Evolutionary conservation across 345 rosid species (phyloP), one percentile per base, ranked within the genome.

Genomic region (Salix caprea): DNA sequence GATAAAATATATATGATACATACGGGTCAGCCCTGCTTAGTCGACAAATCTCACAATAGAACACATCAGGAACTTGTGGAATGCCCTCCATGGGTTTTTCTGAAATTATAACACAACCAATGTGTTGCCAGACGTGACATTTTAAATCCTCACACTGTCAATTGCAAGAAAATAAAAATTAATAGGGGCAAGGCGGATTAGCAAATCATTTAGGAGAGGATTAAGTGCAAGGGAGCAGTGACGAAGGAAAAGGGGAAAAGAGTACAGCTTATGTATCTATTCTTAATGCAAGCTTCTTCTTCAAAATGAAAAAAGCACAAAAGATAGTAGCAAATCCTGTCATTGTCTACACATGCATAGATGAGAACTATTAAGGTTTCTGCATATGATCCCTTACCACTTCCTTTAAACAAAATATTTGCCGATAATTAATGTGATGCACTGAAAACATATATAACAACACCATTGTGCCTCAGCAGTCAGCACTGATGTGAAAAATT

Each of bases 1-100:
- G 7, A 16, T 19, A 39, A 18, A 40, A 28, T 16, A 54, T 70
- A 50, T 32, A 71, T 52, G 52, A 77, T 77, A 77, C 99, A n/a
- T 90, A 96, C 99, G 98, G 99, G 80, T 96, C 99, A 81, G 97
- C 97, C 67, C 97, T 91, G 76, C 85, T 82, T 73, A 96, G 97
- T 72, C 99, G 92, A 79, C 97, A 94, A 71, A 89, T 77, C 84
- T 94, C 98, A 78, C 99, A 96, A 71, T 87, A 93, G 83, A 90
- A 96, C 72, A 83, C 42, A 48, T 94, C 95, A 39, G 97, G 97
- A 83, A 85, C 66, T 30, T 82, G 90, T 16, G 82, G 91, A 82
- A 23, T 85, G 72, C 87, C 92, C 70, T 96, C 95, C 85, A 77
- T 75, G 50, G 91, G 89, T 80, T 89, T 94, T 76, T 93, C 97